Evolutionary conservation across 257 asterid species (phyloP), one percentile per base, ranked within the genome.

Genomic region (Voacanga thouarsii): DNA sequence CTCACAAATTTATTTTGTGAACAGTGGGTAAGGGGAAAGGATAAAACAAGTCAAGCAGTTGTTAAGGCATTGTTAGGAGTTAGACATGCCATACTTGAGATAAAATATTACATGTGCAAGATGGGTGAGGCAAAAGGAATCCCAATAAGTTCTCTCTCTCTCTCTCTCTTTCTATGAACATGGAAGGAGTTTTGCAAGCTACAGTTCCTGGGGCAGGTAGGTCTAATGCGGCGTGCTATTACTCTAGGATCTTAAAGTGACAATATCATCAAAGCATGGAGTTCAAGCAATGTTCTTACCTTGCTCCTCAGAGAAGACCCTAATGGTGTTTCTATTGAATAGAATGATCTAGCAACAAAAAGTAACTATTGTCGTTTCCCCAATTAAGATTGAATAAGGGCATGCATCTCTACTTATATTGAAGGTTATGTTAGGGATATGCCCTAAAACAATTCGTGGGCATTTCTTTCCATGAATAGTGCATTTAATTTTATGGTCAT

Each of bases 201-300:
- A 98, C 97, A 67, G 97, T 96, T 85, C 99, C 97, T 24, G 99
- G 98, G 61, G 99, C 96, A 16, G 99, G 99, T 76, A 98, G 99
- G 16, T 96, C 92, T 69, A 98, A 92, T 73, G 99, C 97, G 0
- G 95, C 92, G 60, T 93, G 92, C 98, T 12, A 83, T 96, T 78
- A 86, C 97, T 39, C 84, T 96, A 83, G 97, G 95, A 37, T 85
- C 76, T 70, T 85, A 96, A 45, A 85, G 88, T 84, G 67, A 80
- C 77, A 88, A 87, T 9, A 90, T 96, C 63, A 75, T 84, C 75
- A 85, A 80, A 72, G 84, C 87, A 51, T 96, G 99, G 99, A 93
- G 92, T 85, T 92, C 89, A 4, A 86, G 69, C 72, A 89, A 89
- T 49, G 96, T 96, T 70, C 96, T 96, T 3, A 92, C 97, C 43